Evolutionary conservation across 495 filamentous ascomycete genomes (phyloP).

Genomic region (Geopyxis carbonaria): DNA sequence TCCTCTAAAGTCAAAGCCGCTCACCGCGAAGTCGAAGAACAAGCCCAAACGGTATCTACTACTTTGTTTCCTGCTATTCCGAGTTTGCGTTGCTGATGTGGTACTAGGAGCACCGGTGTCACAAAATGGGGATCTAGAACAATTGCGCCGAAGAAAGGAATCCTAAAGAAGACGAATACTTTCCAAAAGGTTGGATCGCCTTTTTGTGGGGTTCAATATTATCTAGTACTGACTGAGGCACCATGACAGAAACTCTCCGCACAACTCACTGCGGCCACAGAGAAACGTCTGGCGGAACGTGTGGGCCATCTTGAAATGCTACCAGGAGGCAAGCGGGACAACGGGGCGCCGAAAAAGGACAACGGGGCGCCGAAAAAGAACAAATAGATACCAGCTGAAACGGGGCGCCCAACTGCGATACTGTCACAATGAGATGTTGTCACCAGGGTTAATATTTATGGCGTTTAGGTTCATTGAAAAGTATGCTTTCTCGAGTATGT

Average conservation of each 20-base stretch:
- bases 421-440: too few species aligned
- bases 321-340: constrained; percentile 26
- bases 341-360: too few species aligned
- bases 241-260: constrained; percentile 43
- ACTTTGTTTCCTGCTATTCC: background rate
- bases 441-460: background rate
- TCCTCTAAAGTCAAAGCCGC: constrained; percentile 4
- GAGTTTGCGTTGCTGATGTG: background rate
- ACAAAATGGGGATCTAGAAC: constrained; percentile 41
- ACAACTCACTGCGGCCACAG: constrained; percentile 46
- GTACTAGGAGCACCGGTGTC: constrained; percentile 16
- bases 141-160: constrained; percentile 45
- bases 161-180: constrained; percentile 39
- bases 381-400: background rate
- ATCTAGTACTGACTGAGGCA: background rate
- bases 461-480: constrained; percentile 1
- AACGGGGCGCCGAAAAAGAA: background rate
- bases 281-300: constrained; percentile 46
- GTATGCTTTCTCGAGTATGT: background rate
- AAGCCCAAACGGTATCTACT: constrained; percentile 3
- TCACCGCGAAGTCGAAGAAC: background rate
- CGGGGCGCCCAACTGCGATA: background rate
- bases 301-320: constrained; percentile 61
- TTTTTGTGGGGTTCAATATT: constrained; percentile 1
- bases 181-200: constrained; percentile 4